Base-by-base conservation (phyloP, 345 rosid species). In the Carallia brachiata region DNA sequence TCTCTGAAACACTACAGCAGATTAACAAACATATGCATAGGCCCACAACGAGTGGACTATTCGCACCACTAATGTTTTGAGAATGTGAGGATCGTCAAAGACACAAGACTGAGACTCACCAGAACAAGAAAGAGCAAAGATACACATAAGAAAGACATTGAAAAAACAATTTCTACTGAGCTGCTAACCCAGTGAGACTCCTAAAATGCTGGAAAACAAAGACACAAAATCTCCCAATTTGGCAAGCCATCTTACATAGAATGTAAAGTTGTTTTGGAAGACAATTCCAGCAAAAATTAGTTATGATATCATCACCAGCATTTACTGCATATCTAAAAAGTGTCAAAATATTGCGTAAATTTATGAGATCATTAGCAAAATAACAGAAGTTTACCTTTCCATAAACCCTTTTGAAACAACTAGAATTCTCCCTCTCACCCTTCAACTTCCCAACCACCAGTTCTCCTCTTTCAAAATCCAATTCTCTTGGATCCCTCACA, bases 371-470 rank as follows among this genome's bases (percentile, higher is more conserved):
- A 60, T 1, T 12, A 60, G 44, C 53, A 10, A 56, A 27, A 56
- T 55, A 10, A 52, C 15, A 55, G 23, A 6, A 15, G 39, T 77
- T 23, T 73, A 89, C 92, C 92, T 47, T 82, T 56, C 77, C 81
- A 77, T 67, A 82, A 63, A 82, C 71, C 34, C 74, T 67, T 63
- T 59, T 67, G 68, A 82, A 32, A 36, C 61, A 72, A 8, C 85
- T 65, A 0, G 69, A 81, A 70, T 57, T 73, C 60, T 75, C 72
- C 65, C 79, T 77, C 67, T 36, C 81, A 66, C 58, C 70, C 79
- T 74, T 76, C 70, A 65, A 70, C 67, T 67, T 77, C 60, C 68
- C 81, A 36, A 61, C 68, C 50, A 52, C 40, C 32, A 48, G 77
- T 65, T 73, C 63, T 56, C 73, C 80, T 32, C 48, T 74, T 50